A percentile compares a stretch with the other conserved stretches of the same genome.
Conservation (phyloP, 164 flowering plant species). For the Akebia trifoliata region DNA sequence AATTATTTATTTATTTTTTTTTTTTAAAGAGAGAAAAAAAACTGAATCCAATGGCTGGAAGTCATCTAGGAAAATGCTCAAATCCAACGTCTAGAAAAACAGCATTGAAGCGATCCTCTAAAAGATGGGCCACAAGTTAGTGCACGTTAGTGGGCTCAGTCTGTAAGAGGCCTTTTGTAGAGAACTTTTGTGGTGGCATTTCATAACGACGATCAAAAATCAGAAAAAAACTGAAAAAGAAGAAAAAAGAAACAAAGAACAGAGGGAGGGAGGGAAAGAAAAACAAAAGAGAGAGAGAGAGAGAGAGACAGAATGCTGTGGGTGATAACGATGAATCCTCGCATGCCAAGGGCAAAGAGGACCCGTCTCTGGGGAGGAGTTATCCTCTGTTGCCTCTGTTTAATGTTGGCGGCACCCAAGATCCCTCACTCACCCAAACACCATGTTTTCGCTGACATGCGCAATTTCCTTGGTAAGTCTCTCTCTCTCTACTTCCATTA, state of each 20-base stretch:
- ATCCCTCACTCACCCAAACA: constrained; percentile 33
- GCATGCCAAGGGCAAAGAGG: constrained; percentile 19
- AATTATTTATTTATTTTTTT: no score
- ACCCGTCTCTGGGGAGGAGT: constrained; percentile 28
- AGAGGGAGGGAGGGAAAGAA: not conserved
- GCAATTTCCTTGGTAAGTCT: constrained; percentile 43
- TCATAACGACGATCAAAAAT: not conserved
- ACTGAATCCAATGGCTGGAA: no score
- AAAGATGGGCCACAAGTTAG: no score
- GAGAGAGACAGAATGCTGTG: not conserved
- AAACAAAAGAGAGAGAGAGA: not conserved
- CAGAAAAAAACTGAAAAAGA: no score
- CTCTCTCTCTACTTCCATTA: not conserved
- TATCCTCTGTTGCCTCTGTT: constrained; percentile 28
- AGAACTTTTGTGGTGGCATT: no score
- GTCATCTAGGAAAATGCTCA: no score
- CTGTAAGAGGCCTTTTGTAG: no score
- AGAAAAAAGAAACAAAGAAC: not conserved
- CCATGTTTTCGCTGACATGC: constrained; percentile 49
- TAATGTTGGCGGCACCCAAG: constrained; percentile 44
- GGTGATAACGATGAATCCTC: constrained; percentile 12
- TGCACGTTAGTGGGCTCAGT: no score
- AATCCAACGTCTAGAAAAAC: no score
- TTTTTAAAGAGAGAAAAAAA: no score
- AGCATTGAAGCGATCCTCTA: no score